A percentile compares a stretch with the other conserved stretches of the same genome.
These are phyloP conservation scores for Didymella lethalis DNA, from an alignment of 2,329 filamentous ascomycete species.

Conservation along the genomic window DNA sequence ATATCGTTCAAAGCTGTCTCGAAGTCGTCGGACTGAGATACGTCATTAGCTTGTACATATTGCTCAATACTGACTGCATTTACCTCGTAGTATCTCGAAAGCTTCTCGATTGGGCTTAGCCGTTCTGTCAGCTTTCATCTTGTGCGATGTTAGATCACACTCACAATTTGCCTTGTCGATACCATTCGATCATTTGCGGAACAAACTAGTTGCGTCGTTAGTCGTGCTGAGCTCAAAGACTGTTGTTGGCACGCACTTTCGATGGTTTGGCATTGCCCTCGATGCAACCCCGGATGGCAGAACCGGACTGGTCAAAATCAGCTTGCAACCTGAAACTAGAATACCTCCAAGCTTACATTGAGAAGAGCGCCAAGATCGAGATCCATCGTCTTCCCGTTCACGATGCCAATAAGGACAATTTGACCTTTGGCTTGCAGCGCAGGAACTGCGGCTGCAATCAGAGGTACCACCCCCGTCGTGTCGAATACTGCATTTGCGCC, in stretches of 20 bases:
- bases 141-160: background rate
- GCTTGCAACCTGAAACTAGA: background rate
- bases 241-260: slow-evolving; percentile 21
- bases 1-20: slow-evolving; percentile 54
- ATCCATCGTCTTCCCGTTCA: slow-evolving; percentile 54
- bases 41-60: background rate
- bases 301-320: slow-evolving; percentile 46
- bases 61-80: background rate
- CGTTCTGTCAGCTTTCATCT: background rate
- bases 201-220: slow-evolving; percentile 45
- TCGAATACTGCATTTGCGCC: slow-evolving; percentile 60
- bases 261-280: slow-evolving; percentile 56
- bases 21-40: slow-evolving; percentile 50
- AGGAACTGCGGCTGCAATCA: slow-evolving; percentile 55
- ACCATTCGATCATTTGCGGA: slow-evolving; percentile 60
- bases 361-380: slow-evolving; percentile 58
- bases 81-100: slow-evolving; percentile 12
- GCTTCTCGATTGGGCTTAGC: slow-evolving; percentile 13
- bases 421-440: slow-evolving; percentile 57
- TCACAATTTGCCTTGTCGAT: slow-evolving; percentile 55
- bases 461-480: slow-evolving; percentile 57
- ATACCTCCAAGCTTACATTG: slow-evolving; percentile 31
- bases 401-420: slow-evolving; percentile 60
- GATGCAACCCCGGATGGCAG: slow-evolving; percentile 59
- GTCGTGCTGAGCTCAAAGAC: background rate